Evolutionary conservation across 371 early-diverging fungal species (phyloP).

Genomic region (Lichtheimia corymbifera): DNA sequence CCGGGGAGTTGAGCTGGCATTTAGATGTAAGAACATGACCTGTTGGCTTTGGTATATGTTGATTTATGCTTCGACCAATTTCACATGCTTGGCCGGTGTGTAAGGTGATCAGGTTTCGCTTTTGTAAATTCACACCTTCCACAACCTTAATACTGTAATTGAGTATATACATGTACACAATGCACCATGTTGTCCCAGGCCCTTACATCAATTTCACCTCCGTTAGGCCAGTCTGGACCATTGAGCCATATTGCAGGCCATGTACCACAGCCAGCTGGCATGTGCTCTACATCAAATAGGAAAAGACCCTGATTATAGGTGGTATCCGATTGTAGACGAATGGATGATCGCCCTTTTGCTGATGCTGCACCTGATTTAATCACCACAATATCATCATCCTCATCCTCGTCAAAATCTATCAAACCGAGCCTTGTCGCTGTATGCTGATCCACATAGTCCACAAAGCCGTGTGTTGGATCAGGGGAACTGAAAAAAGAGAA

Average conservation of each 20-base stretch:
- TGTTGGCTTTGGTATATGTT: neutral
- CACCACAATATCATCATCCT: slow-evolving; percentile 5
- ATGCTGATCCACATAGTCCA: slow-evolving; percentile 35
- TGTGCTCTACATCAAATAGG: slow-evolving; percentile 37
- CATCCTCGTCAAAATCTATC: slow-evolving; percentile 5
- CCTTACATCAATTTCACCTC: slow-evolving; percentile 41
- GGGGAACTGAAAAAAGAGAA: slow-evolving; percentile 36
- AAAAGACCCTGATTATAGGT: slow-evolving; percentile 33
- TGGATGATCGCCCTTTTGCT: slow-evolving; percentile 18
- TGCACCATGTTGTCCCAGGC: neutral
- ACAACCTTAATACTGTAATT: slow-evolving; percentile 16
- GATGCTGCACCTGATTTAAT: too few relatives aligned
- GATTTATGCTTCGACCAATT: neutral
- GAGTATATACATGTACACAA: neutral
- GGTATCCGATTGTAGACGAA: slow-evolving; percentile 26
- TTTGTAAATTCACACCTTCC: slow-evolving; percentile 35
- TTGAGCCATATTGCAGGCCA: slow-evolving; percentile 44
- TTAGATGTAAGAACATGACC: slow-evolving; percentile 3
- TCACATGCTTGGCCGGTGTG: slow-evolving; percentile 19
- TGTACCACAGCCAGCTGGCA: slow-evolving; percentile 42
- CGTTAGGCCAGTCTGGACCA: slow-evolving; percentile 37
- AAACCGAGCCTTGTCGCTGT: slow-evolving; percentile 22
- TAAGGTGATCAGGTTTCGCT: slow-evolving; percentile 23
- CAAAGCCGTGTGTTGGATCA: slow-evolving; percentile 53
- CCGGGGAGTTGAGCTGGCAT: slow-evolving; percentile 10